These are phyloP conservation scores for Syzygium oleosum DNA, from an alignment of 345 rosid species.

Conservation along the genomic window DNA sequence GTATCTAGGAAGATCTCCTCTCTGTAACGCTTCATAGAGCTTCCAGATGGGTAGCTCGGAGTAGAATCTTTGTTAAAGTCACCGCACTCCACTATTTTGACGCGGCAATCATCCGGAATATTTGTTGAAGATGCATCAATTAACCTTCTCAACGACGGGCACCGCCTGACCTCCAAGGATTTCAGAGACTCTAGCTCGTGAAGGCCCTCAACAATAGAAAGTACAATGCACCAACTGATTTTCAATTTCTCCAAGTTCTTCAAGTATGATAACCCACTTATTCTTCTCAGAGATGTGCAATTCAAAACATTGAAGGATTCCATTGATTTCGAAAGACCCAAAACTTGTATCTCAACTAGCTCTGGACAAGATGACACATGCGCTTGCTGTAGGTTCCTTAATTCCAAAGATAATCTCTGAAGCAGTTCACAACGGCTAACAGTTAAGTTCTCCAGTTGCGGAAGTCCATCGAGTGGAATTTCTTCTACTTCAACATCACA, in stretches of 20 bases:
- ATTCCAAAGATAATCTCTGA: neutral
- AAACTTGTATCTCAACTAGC: neutral
- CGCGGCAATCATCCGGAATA: neutral
- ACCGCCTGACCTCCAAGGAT: neutral
- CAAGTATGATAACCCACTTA: neutral
- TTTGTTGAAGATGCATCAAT: neutral
- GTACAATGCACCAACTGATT: rapidly evolving
- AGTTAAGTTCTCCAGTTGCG: neutral
- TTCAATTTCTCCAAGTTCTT: neutral
- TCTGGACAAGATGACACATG: neutral
- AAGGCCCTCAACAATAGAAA: neutral
- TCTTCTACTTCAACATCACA: neutral
- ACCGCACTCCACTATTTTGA: rapidly evolving
- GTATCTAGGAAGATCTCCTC: neutral
- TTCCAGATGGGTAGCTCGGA: no score
- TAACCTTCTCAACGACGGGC: neutral
- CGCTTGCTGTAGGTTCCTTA: neutral
- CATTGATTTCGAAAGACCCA: neutral
- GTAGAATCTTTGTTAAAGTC: neutral
- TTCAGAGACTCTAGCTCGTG: neutral
- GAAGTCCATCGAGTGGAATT: neutral
- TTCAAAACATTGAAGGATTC: rapidly evolving
- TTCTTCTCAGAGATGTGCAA: neutral
- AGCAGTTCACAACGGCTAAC: rapidly evolving
- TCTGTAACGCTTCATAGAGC: no score